Evolutionary conservation across 2,329 filamentous ascomycete species (phyloP).

Genomic region (Pseudonectria buxi): DNA sequence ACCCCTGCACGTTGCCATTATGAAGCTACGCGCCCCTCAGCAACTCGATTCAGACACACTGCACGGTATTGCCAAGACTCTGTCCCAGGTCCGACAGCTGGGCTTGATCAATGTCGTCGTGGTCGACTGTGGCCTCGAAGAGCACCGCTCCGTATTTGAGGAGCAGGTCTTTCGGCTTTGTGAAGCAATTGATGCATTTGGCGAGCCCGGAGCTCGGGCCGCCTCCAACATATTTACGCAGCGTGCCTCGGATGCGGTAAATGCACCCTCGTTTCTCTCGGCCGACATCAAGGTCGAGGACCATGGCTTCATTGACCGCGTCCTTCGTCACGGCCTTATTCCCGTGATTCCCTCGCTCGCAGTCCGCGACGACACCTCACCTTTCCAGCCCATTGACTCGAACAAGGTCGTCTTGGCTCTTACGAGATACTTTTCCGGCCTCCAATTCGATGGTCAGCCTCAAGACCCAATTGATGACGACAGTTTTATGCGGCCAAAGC

Average conservation of each 20-base stretch:
- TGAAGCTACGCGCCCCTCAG: slow-evolving; percentile 75
- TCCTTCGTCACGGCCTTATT: slow-evolving; percentile 27
- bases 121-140: slow-evolving; percentile 58
- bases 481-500: slow-evolving; percentile 34
- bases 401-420: slow-evolving; percentile 68
- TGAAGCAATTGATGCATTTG: slow-evolving; percentile 65
- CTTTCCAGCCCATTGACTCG: slow-evolving; percentile 35
- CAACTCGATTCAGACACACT: slow-evolving; percentile 61
- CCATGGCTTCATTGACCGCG: slow-evolving; percentile 23
- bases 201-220: slow-evolving; percentile 60
- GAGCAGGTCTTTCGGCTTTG: slow-evolving; percentile 67
- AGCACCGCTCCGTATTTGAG: slow-evolving; percentile 35
- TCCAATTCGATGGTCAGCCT: slow-evolving; percentile 37
- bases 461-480: slow-evolving; percentile 9
- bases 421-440: slow-evolving; percentile 65
- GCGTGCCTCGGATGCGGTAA: neutral
- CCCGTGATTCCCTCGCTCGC: slow-evolving; percentile 37
- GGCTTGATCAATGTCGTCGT: slow-evolving; percentile 79
- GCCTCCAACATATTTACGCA: slow-evolving; percentile 42
- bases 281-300: slow-evolving; percentile 26
- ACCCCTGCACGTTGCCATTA: slow-evolving; percentile 62
- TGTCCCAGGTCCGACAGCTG: slow-evolving; percentile 75
- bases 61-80: slow-evolving; percentile 70
- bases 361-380: slow-evolving; percentile 33
- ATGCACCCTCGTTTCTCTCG: slow-evolving; percentile 14